phyloP scores from a whole-genome alignment of 306 rosid species.

The Elaeagnus macrophylla region DNA sequence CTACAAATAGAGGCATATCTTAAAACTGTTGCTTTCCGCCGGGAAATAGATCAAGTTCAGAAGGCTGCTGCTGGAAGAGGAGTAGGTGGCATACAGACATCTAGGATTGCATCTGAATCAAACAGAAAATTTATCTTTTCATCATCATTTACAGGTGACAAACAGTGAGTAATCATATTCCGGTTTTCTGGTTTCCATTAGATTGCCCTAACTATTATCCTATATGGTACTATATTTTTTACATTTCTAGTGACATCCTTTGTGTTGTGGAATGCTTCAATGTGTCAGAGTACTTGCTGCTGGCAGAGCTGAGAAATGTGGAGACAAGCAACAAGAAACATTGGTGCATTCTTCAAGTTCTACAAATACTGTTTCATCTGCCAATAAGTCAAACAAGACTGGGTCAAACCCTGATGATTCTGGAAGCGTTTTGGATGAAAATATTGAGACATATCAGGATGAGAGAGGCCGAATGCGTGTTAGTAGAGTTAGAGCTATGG shows the following conservation, averaged over 20 bases:
- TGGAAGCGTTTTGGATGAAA: conserved; percentile 48
- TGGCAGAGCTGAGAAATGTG: conserved; percentile 37
- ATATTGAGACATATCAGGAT: conserved; percentile 66
- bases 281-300: conserved; percentile 59
- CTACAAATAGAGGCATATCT: conserved; percentile 91
- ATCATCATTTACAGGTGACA: conserved; percentile 83
- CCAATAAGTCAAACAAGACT: conserved; percentile 30
- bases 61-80: conserved; percentile 78
- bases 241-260: conserved; percentile 12
- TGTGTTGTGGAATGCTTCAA: conserved; percentile 15
- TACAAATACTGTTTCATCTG: conserved; percentile 22
- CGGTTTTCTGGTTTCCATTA: conserved; percentile 7
- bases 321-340: conserved; percentile 31
- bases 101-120: conserved; percentile 88
- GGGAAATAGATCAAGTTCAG: conserved; percentile 88
- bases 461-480: conserved; percentile 77
- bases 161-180: conserved; percentile 50
- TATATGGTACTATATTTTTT: conserved; percentile 5
- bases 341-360: conserved; percentile 31
- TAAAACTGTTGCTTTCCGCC: conserved; percentile 93
- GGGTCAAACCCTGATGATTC: conserved; percentile 29
- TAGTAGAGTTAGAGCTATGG: conserved; percentile 88
- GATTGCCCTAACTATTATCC: conserved; percentile 4
- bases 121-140: conserved; percentile 90
- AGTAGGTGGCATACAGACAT: conserved; percentile 76